phyloP scores from a whole-genome alignment of 257 asterid genomes.

The Jacaranda mimosifolia region DNA sequence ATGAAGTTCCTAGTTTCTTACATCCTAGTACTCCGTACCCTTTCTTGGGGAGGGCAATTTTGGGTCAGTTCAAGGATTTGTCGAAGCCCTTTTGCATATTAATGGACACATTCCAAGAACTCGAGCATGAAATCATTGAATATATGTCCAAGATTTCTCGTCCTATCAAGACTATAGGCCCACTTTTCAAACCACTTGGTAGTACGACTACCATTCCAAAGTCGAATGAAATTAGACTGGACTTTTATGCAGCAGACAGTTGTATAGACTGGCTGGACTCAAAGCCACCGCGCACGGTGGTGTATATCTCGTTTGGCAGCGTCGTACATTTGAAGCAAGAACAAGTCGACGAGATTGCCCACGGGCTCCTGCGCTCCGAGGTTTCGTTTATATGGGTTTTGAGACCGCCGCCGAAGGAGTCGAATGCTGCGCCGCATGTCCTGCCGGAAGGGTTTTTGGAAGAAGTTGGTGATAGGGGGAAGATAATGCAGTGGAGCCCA shows the following conservation, averaged over 20 bases:
- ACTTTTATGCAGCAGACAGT: slow-evolving; percentile 52
- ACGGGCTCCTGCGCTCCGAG: slow-evolving; percentile 60
- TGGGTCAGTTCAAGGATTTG: slow-evolving; percentile 65
- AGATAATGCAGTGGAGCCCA: slow-evolving; percentile 75
- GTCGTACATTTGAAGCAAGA: slow-evolving; percentile 64
- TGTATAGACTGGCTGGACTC: slow-evolving; percentile 71
- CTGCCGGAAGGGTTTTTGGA: slow-evolving; percentile 68
- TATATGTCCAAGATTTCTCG: slow-evolving; percentile 54
- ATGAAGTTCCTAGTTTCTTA: slow-evolving; percentile 72
- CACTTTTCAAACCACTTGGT: slow-evolving; percentile 53
- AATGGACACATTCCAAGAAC: slow-evolving; percentile 74
- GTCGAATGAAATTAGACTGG: slow-evolving; percentile 42
- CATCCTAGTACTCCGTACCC: slow-evolving; percentile 52
- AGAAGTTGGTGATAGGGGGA: slow-evolving; percentile 59
- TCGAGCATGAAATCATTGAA: slow-evolving; percentile 53
- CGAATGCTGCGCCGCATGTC: slow-evolving; percentile 29
- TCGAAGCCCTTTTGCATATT: slow-evolving; percentile 56
- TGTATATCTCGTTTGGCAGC: slow-evolving; percentile 83
- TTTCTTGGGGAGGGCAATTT: slow-evolving; percentile 48
- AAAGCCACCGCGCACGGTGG: slow-evolving; percentile 60
- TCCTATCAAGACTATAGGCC: slow-evolving; percentile 71
- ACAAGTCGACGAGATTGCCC: slow-evolving; percentile 73
- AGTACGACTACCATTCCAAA: not conserved
- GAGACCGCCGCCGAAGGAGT: slow-evolving; percentile 48
- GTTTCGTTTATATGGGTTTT: slow-evolving; percentile 75